A percentile compares a stretch with the other conserved stretches of the same genome.
phyloP scores from a whole-genome alignment of 2,329 filamentous ascomycete genomes.

The Ophiostoma angusticollis region DNA sequence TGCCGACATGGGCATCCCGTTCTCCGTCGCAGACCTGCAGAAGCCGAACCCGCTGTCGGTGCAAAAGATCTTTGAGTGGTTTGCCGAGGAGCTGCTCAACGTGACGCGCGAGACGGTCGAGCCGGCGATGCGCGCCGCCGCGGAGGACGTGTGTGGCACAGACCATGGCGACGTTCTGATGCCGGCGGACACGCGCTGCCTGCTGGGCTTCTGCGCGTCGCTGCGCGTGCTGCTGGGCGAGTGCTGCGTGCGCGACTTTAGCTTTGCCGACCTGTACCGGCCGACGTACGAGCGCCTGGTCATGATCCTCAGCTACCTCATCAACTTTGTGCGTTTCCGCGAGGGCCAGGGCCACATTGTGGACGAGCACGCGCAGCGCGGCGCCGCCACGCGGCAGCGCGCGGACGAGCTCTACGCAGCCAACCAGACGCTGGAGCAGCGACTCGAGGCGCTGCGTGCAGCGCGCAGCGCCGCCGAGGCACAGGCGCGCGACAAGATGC shows the following conservation, averaged over 20 bases:
- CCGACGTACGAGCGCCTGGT: constrained; percentile 82
- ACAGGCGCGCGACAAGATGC: constrained; percentile 71
- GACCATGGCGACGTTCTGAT: constrained; percentile 69
- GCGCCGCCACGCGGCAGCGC: constrained; percentile 70
- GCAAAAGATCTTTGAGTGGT: constrained; percentile 97
- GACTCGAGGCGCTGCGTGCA: constrained; percentile 66
- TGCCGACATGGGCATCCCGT: constrained; percentile 87
- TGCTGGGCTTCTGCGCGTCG: constrained; percentile 91
- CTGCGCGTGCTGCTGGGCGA: constrained; percentile 67
- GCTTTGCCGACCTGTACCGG: constrained; percentile 80
- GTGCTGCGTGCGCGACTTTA: constrained; percentile 89
- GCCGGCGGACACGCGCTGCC: constrained; percentile 74
- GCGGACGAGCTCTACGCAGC: constrained; percentile 78
- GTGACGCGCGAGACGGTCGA: constrained; percentile 86
- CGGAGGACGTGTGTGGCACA: constrained; percentile 68
- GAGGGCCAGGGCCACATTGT: constrained; percentile 84
- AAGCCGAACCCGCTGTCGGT: constrained; percentile 92
- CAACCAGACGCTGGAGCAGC: constrained; percentile 75
- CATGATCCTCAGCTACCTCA: constrained; percentile 94
- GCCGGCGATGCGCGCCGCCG: constrained; percentile 85
- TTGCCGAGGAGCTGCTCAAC: constrained; percentile 87
- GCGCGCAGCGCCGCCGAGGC: constrained; percentile 71
- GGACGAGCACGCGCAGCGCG: constrained; percentile 85
- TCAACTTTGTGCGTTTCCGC: constrained; percentile 96
- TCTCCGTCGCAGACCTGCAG: constrained; percentile 73